Base-by-base conservation (phyloP, 1,284 basidiomycete genomes). In the Meripilus lineatus region DNA sequence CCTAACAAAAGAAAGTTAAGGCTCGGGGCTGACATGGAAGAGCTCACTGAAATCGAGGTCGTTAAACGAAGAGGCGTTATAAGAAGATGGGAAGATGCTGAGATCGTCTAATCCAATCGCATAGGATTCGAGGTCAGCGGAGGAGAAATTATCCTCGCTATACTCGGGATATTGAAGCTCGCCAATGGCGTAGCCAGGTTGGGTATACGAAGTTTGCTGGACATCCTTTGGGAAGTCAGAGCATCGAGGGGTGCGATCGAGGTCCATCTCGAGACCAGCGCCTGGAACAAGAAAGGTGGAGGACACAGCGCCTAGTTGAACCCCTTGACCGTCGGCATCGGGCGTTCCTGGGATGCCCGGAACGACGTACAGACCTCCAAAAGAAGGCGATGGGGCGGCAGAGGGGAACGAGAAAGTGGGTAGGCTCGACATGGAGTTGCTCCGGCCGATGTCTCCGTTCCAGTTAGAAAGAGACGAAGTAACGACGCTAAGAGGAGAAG, bases 381-480 rank as follows among this genome's bases (percentile, higher is more conserved):
- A 10, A 30, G 8, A 15, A 21, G 42, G 42, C 4, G 42, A 44
- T 5, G 42, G 38, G n/a, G n/a, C n/a, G n/a, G n/a, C n/a, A 5
- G 34, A 23, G 22, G 25, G 10, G n/a, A 32, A 38, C 11, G 13
- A 11, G 24, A 24, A 37, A 24, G 36, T 38, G 15, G 36, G 38
- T 7, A 30, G 24, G 17, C 36, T 38, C 23, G 36, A 38, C 6
- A 36, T 24, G 7, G 42, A 44, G 5, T 34, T 23, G 14, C 23
- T 17, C n/a, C n/a, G n/a, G 20, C 17, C 32, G 4, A 26, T 36
- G 38, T 51, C 47, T 22, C 55, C 53, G 21, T 63, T 54, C 65
- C 65, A 66, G 25, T 53, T 49, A 11, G 58, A 45, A 30, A 66
- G 47, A 13, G 63, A 63, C 2, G 67, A 66, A 10, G 64, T 54